Base-by-base conservation (phyloP, 352 stramenopile genomes). In the Pythium sp. region DNA sequence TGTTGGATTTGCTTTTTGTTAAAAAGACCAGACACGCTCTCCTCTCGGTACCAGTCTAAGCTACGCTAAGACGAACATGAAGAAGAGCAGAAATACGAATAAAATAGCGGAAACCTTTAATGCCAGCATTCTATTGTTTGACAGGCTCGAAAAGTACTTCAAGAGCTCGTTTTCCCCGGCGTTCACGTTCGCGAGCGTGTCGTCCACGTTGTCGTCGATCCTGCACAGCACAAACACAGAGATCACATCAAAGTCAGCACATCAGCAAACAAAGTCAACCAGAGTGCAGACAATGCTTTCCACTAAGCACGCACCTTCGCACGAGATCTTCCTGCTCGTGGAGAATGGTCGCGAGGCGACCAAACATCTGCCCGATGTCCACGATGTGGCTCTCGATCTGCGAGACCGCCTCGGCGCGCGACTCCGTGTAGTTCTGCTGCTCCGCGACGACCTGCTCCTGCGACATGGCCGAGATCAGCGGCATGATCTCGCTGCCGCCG, bases 11-110 rank as follows among this genome's bases (percentile, higher is more conserved):
- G 30, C 54, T 58, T 65, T n/a, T 7, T 24, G n/a, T 65, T 65
- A 22, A 11, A 34, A 38, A 58, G 36, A 32, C 62, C n/a, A 24
- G 18, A 34, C 60, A 3, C n/a, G n/a, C 30, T 26, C 53, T 53
- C 57, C 43, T 65, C 30, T 34, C 20, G 28, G 2, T 46, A n/a
- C 18, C 38, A 43, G 11, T 18, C 14, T 46, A 36, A 59, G 9
- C 84, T 92, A 95, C 58, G 87, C 87, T 73, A 95, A 77, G 69
- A 95, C 89, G 73, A 94, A 93, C 81, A 94, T 91, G 76, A 95
- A 95, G 76, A 95, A 93, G 74, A 95, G 79, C 69, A 95, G 75
- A 59, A 95, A 95, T 49, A 93, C 71, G 66, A 95, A 90, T 81
- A 95, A 91, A 76, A 95, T 92, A 77, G 81, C 82, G 34, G 80